Percentiles rank a stretch among this genome's conserved stretches.
phyloP scores from a whole-genome alignment of 257 asterid genomes.

The Lycium ferocissimum region DNA sequence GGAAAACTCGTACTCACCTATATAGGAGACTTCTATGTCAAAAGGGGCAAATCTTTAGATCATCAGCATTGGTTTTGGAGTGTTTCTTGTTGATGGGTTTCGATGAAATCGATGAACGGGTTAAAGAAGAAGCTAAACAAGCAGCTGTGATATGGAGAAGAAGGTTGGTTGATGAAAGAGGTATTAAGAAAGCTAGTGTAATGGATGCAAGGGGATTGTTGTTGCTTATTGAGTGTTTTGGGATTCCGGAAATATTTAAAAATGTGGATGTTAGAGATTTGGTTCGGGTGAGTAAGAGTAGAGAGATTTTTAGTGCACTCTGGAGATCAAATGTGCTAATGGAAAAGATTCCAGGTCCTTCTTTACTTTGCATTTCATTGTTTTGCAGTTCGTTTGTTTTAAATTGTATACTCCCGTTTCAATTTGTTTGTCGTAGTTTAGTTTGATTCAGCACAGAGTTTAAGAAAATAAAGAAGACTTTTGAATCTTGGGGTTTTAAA shows the following conservation, averaged over 20 bases:
- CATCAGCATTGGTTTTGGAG: conserved; percentile 72
- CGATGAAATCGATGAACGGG: conserved; percentile 45
- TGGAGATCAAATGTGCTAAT: conserved; percentile 60
- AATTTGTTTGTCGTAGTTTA: no score
- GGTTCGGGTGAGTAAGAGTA: conserved; percentile 58
- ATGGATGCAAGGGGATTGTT: conserved; percentile 86
- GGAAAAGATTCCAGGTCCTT: conserved; percentile 62
- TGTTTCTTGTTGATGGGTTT: conserved; percentile 66
- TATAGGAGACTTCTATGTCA: conserved; percentile 16
- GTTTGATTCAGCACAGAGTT: no score
- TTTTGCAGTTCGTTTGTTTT: neutral
- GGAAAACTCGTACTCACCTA: conserved; percentile 4
- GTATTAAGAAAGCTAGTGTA: conserved; percentile 57
- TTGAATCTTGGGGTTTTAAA: no score
- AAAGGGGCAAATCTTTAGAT: conserved; percentile 23
- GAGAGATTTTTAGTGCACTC: conserved; percentile 61
- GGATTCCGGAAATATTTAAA: conserved; percentile 56
- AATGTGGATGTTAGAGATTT: conserved; percentile 69
- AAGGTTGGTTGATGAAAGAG: conserved; percentile 77
- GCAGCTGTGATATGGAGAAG: conserved; percentile 79
- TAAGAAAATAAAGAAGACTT: no score
- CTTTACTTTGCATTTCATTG: neutral
- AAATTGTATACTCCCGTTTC: neutral
- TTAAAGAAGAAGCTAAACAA: conserved; percentile 61
- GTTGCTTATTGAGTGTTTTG: conserved; percentile 75